phyloP scores from a whole-genome alignment of 2,329 filamentous ascomycete genomes.

The Xylariales sp. region DNA sequence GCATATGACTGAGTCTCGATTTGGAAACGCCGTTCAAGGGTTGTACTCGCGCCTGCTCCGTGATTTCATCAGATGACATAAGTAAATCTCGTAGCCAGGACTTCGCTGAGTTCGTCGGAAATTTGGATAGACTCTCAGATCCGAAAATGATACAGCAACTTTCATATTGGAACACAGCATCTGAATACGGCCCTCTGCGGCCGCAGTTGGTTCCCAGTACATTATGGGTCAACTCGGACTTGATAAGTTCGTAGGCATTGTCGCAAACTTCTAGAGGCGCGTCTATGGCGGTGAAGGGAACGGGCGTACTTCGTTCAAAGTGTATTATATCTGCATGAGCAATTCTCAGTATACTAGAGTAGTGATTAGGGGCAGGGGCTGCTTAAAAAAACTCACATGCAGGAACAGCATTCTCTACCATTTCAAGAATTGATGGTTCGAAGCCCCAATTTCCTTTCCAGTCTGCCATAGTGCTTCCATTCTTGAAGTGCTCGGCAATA shows the following conservation, averaged over 20 bases:
- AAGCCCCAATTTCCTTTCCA: constrained; percentile 71
- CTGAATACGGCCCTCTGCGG: constrained; percentile 39
- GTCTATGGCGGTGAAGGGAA: constrained; percentile 47
- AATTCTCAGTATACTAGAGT: no score
- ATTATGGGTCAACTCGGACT: constrained; percentile 48
- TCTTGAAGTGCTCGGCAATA: constrained; percentile 64
- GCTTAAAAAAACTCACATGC: constrained; percentile 62
- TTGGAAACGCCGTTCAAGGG: constrained; percentile 42
- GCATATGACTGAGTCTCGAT: constrained; percentile 41
- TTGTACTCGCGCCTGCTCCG: constrained; percentile 41
- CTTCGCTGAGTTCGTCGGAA: constrained; percentile 29
- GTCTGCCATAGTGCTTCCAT: constrained; percentile 61
- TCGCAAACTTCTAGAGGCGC: constrained; percentile 41
- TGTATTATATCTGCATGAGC: constrained; percentile 56
- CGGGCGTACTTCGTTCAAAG: constrained; percentile 53
- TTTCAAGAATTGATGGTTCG: constrained; percentile 53
- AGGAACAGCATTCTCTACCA: constrained; percentile 64
- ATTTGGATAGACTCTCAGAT: constrained; percentile 41
- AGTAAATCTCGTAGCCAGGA: constrained; percentile 59
- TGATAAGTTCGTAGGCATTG: constrained; percentile 59
- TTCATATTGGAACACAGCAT: constrained; percentile 52
- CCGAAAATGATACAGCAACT: constrained; percentile 56
- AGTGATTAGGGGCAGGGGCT: no score
- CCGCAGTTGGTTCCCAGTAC: constrained; percentile 35
- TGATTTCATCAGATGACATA: constrained; percentile 40